Evolutionary conservation across 176 grass and related monocot species (phyloP).

Genomic region (Carex parvula): DNA sequence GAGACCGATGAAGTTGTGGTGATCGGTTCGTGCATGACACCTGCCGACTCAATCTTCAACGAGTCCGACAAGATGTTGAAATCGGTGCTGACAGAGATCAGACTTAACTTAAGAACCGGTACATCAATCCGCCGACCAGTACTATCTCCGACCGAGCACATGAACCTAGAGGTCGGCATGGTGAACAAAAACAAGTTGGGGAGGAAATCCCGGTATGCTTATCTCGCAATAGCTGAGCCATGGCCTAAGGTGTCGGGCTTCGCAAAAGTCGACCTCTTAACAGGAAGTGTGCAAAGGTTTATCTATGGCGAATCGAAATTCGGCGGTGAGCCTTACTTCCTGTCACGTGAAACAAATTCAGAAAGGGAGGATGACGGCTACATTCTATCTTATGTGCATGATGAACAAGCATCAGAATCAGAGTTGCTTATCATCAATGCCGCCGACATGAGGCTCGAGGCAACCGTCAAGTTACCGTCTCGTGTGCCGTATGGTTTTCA

Average conservation of each 20-base stretch:
- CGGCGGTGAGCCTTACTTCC: constrained; percentile 86
- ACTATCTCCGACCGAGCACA: constrained; percentile 22
- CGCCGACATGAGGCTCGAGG: constrained; percentile 66
- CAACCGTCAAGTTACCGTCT: constrained; percentile 71
- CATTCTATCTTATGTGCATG: constrained; percentile 51
- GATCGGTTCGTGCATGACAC: constrained; percentile 81
- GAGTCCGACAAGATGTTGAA: constrained; percentile 45
- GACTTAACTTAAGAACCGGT: constrained; percentile 63
- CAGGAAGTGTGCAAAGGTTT: constrained; percentile 50
- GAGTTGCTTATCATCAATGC: constrained; percentile 68
- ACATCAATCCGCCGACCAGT: constrained; percentile 51
- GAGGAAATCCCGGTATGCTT: constrained; percentile 55
- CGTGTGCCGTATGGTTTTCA: constrained; percentile 93
- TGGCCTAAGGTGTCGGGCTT: constrained; percentile 99
- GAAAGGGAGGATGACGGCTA: constrained; percentile 70
- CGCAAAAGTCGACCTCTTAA: constrained; percentile 78
- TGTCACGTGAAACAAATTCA: constrained; percentile 32
- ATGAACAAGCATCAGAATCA: constrained; percentile 47
- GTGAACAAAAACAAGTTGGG: constrained; percentile 70
- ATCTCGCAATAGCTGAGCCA: constrained; percentile 85
- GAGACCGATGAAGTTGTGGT: constrained; percentile 62
- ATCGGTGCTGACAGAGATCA: constrained; percentile 85
- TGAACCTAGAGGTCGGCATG: constrained; percentile 92
- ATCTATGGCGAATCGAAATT: constrained; percentile 54
- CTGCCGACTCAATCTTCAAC: constrained; percentile 92